Evolutionary conservation across 2,329 filamentous ascomycete species (phyloP), one percentile per base, ranked within the genome.

Genomic region (Colletotrichum brevisporum): DNA sequence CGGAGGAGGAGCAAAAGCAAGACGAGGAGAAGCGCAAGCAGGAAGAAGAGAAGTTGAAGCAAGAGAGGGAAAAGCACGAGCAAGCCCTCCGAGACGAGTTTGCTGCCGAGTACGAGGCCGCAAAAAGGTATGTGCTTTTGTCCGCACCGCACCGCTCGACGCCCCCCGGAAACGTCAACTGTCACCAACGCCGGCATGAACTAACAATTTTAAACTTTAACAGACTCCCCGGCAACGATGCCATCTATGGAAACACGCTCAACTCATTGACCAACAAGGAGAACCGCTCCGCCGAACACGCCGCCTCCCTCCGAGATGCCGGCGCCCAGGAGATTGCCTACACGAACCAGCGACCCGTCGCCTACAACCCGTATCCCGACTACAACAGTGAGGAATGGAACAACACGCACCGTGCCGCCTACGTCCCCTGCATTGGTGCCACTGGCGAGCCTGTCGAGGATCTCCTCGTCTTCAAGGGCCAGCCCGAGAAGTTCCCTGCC

Each of bases 331-430:
- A 75, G 74, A 64, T 75, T 84, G 18, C 72, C 78, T 31, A 76
- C 61, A 76, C 79, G 13, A 80, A 85, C 51, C 79, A 83, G 51
- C 63, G 57, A 86, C 89, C 1, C 82, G 88, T 63, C 82, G 86
- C 56, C 21, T 94, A 93, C 78, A 85, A 90, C 67, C 92, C 92
- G 0, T 94, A 94, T 71, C 92, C 92, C 0, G 82, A 88, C 16
- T 93, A 94, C 80, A 91, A 92, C 74, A 86, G 85, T 58, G 80
- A 83, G 4, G 78, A 83, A 15, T 94, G 91, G 90, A 86, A 83
- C 73, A 79, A 81, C 55, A 77, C 81, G 36, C 86, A 86, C 71
- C 83, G 86, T 55, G 91, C 90, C 16, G 78, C 85, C 62, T 89
- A 91, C 74, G 84, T 89, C 6, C 79, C 90, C 2, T 95, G 93